Base-by-base conservation (phyloP, 2,329 filamentous ascomycete species). In the Camptophora hylomeconis region DNA sequence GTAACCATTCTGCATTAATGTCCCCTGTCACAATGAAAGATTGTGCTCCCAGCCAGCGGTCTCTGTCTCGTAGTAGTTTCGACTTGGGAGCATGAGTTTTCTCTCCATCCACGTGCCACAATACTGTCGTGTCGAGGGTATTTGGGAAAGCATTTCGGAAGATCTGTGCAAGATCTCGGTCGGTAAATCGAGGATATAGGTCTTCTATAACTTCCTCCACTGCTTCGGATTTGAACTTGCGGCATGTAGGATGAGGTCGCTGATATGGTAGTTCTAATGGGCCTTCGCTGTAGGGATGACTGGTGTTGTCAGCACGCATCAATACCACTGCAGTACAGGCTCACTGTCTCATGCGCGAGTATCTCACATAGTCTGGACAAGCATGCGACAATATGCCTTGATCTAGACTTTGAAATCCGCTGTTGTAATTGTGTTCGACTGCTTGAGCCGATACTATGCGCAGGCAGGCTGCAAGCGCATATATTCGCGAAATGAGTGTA, bases 141-240 rank as follows among this genome's bases (percentile, higher is more conserved):
- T 89, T 92, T 4, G 87, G 87, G 41, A 92, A 95, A 2, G 87
- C 76, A 50, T 98, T 98, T 51, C 92, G 83, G 50, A 98, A 98
- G 7, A 98, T 63, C 15, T 86, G 75, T 3, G 87, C 87, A 8
- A 98, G 69, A 45, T 95, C 89, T 10, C 78, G 77, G 46, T 95
- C 78, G 35, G 75, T 67, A 59, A 98, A 80, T 30, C 72, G 76
- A 16, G 70, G 66, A 5, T 78, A 89, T 41, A 98, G 65, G 42
- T 94, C 75, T 17, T 72, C 54, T 38, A 98, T 94, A 28, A 94
- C 80, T 46, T 80, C 67, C 53, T 98, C 89, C 24, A 95, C 92
- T 3, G 78, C 67, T 14, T 79, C 71, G 1, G 86, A 94, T 32
- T 74, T 70, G 56, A 95, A 98, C 0, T 86, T 94, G 39, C 89